Evolutionary conservation across 1,284 basidiomycete species (phyloP).

Genomic region (Trametes pubescens): DNA sequence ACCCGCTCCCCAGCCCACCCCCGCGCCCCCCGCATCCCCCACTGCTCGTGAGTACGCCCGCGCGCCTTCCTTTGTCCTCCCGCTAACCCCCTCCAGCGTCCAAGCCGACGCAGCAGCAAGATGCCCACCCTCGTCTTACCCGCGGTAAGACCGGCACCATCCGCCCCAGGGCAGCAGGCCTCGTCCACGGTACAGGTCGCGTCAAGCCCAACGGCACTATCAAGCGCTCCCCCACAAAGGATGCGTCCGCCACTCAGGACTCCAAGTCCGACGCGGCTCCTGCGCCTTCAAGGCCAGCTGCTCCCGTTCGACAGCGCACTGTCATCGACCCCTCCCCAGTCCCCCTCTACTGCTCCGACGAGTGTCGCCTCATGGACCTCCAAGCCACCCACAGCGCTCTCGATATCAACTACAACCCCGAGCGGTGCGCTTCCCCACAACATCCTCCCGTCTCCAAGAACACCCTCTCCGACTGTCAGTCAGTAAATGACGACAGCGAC

Average conservation of each 20-base stretch:
- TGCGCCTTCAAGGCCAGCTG: conserved; percentile 22
- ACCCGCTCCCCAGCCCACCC: conserved; percentile 34
- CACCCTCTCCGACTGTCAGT: conserved; percentile 43
- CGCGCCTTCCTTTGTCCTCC: conserved; percentile 11
- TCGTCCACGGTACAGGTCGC: conserved; percentile 68
- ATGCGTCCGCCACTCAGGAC: conserved; percentile 37
- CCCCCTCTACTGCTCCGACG: conserved; percentile 82
- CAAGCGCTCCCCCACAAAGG: conserved; percentile 51
- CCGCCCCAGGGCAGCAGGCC: conserved; percentile 54
- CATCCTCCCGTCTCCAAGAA: conserved; percentile 51
- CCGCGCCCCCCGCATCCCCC: conserved; percentile 48
- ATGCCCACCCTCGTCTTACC: conserved; percentile 40
- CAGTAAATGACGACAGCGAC: conserved; percentile 50
- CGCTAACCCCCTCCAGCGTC: conserved; percentile 37
- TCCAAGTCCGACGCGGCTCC: conserved; percentile 36
- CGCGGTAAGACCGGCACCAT: conserved; percentile 53
- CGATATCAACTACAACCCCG: conserved; percentile 56
- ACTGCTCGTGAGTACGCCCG: conserved; percentile 43
- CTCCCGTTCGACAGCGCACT: conserved; percentile 56
- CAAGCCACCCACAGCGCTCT: conserved; percentile 50
- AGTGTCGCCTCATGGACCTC: conserved; percentile 69
- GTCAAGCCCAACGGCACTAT: conserved; percentile 61
- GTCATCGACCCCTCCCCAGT: conserved; percentile 79
- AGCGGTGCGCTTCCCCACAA: conserved; percentile 48
- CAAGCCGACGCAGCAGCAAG: conserved; percentile 37